Evolutionary conservation across 345 rosid genomes (phyloP), one percentile per base, ranked within the genome.

Genomic region (Sonneratia alba): DNA sequence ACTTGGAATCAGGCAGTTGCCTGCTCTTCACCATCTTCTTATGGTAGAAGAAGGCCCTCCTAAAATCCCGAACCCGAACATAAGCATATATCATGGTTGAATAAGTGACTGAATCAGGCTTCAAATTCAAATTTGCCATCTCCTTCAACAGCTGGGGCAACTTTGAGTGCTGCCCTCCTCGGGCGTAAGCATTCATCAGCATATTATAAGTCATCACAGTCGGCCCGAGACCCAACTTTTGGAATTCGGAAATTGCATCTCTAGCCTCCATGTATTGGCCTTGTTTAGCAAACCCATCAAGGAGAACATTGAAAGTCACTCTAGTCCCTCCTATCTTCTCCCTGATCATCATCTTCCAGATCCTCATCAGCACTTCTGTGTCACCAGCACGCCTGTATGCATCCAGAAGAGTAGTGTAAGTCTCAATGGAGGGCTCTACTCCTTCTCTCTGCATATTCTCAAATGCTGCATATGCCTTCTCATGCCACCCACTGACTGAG

Each of bases 241-340:
- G 87, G 73, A 89, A 91, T 74, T 91, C 96, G 43, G 80, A 86
- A 45, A 91, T 71, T 36, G 87, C 93, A 68, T 91, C 96, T 77
- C 94, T 88, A 36, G 98, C 92, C 85, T 93, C 96, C 4, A 78
- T 36, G n/a, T 88, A 91, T 37, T 65, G 85, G 34, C 98, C 98
- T 83, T 91, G 96, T 77, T 91, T 93, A 37, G 97, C 94, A 73
- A 93, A 91, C 36, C 96, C 96, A 75, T 93, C 98, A 34, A 93
- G 85, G 72, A 93, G 83, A 74, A 79, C 88, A 81, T 91, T 93
- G 74, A 89, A 91, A 1, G 97, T 91, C 69, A 91, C 88, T 65
- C 81, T 75, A 5, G 97, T 89, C 74, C 92, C 94, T 76, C 79
- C 79, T 16, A 93, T 69, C 67, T 78, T 91, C 53, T 86, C 86